Evolutionary conservation across 78 protist genomes (phyloP).

Genomic region (Chrysochromulina tobinii): DNA sequence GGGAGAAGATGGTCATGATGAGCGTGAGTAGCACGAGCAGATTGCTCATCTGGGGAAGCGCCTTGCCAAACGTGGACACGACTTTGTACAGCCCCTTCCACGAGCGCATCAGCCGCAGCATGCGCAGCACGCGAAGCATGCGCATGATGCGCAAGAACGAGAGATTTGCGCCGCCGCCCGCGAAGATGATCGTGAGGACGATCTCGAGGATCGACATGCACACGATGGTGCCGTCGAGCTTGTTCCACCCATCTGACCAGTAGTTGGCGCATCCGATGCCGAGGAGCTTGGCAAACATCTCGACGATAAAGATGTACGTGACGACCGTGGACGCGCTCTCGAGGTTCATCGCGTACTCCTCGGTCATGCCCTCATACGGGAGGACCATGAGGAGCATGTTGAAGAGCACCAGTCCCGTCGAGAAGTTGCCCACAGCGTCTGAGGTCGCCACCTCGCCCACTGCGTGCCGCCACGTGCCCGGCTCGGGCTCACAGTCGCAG

Average conservation of each 20-base stretch:
- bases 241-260: slow-evolving; percentile 9
- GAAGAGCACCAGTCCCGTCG: neutral
- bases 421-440: neutral
- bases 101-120: neutral
- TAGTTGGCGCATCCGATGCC: slow-evolving; percentile 13
- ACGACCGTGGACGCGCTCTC: neutral
- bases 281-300: slow-evolving; percentile 23
- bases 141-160: neutral
- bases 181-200: neutral
- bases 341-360: too few species aligned
- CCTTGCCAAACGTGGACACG: neutral
- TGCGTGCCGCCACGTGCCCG: too few species aligned
- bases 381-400: neutral
- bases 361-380: neutral
- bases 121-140: slow-evolving; percentile 13
- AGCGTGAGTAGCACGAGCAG: neutral
- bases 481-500: too few species aligned
- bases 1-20: neutral
- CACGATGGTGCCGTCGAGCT: slow-evolving; percentile 32
- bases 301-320: neutral
- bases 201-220: neutral
- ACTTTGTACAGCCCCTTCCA: neutral
- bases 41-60: neutral
- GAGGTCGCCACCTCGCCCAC: too few species aligned
- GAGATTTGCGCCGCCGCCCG: neutral